Percentiles rank a stretch among this genome's conserved stretches.
These are phyloP conservation scores for Letharia lupina DNA, from an alignment of 495 filamentous ascomycete species.

Conservation along the genomic window DNA sequence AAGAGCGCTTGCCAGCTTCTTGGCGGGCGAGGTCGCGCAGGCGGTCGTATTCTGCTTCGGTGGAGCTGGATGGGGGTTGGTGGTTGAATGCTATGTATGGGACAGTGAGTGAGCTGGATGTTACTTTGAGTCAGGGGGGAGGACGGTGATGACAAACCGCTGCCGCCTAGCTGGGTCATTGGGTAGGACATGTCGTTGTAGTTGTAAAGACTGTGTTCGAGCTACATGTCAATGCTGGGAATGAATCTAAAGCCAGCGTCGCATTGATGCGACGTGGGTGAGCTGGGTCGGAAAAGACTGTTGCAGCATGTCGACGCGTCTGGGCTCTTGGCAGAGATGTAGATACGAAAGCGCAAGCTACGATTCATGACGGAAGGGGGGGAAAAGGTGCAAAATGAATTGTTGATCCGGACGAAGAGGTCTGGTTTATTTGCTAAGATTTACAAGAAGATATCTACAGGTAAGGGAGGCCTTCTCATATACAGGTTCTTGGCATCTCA, in stretches of 20 bases:
- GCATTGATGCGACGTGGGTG: no score
- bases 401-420: neutral
- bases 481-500: neutral
- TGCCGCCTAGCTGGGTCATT: constrained; percentile 54
- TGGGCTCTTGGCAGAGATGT: no score
- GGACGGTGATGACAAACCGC: constrained; percentile 35
- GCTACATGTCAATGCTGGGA: neutral
- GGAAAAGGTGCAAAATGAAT: neutral
- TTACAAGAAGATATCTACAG: neutral
- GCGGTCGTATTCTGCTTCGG: constrained; percentile 86
- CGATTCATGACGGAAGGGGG: no score
- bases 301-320: no score
- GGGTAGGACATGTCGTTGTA: constrained; percentile 47
- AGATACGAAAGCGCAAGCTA: no score
- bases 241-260: neutral
- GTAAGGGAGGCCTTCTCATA: neutral
- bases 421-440: neutral
- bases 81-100: constrained; percentile 27
- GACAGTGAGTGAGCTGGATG: neutral
- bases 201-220: constrained; percentile 9
- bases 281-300: no score
- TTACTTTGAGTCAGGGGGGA: neutral
- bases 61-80: constrained; percentile 53
- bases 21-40: constrained; percentile 73
- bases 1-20: constrained; percentile 64